Evolutionary conservation across 495 filamentous ascomycete genomes (phyloP).

Genomic region (Evansstolkia leycettana): DNA sequence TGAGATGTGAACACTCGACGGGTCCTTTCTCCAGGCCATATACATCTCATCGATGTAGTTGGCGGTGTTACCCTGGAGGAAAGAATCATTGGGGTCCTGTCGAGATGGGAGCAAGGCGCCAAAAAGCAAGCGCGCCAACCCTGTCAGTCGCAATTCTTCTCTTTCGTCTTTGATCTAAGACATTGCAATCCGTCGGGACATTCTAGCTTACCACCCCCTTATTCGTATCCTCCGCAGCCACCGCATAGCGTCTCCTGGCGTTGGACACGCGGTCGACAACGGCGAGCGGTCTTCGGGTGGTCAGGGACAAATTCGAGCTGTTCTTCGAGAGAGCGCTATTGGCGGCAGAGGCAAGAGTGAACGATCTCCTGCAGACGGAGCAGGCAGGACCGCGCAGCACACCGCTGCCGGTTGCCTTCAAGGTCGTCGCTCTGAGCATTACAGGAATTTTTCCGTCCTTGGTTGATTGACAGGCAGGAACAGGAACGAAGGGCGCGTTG

Average conservation of each 20-base stretch:
- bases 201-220: conserved; percentile 25
- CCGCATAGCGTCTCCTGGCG: conserved; percentile 40
- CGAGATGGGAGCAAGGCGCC: conserved; percentile 4
- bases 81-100: conserved; percentile 83
- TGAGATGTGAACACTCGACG: conserved; percentile 87
- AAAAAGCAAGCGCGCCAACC: conserved; percentile 2
- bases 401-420: conserved; percentile 37
- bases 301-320: conserved; percentile 33
- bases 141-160: conserved; percentile 16
- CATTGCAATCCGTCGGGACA: conserved; percentile 4
- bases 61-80: conserved; percentile 86
- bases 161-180: conserved; percentile 3
- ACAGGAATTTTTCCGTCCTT: conserved; percentile 26
- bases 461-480: conserved; percentile 1
- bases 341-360: conserved; percentile 34
- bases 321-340: conserved; percentile 23
- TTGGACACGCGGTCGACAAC: conserved; percentile 26
- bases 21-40: conserved; percentile 88
- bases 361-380: conserved; percentile 28
- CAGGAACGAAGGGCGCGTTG: conserved; percentile 4
- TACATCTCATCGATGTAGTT: conserved; percentile 99
- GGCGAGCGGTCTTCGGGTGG: conserved; percentile 28
- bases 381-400: conserved; percentile 40
- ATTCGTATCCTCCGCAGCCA: conserved; percentile 31
- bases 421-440: conserved; percentile 34